phyloP scores from a whole-genome alignment of 2,329 filamentous ascomycete genomes.

The Nothophaeocryptopus gaeumannii region DNA sequence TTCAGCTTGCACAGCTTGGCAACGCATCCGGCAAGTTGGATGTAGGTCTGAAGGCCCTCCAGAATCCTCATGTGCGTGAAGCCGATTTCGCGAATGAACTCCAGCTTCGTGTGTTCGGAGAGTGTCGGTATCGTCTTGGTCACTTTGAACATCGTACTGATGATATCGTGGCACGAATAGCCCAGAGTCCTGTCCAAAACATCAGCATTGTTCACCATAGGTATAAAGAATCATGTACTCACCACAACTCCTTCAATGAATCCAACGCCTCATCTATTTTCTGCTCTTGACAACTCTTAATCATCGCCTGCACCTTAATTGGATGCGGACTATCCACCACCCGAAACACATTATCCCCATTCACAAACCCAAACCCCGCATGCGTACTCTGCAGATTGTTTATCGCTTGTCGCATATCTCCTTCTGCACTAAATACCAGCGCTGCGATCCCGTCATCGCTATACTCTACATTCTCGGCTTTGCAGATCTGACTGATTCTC shows the following conservation, averaged over 20 bases:
- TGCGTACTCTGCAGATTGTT: slow-evolving; percentile 94
- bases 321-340: slow-evolving; percentile 97
- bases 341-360: slow-evolving; percentile 94
- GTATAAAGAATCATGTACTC: background rate
- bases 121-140: slow-evolving; percentile 92
- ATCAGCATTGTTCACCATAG: background rate
- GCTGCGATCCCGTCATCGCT: slow-evolving; percentile 92
- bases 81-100: slow-evolving; percentile 92
- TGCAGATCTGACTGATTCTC: slow-evolving; percentile 84
- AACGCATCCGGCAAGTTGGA: slow-evolving; percentile 90
- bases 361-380: slow-evolving; percentile 95
- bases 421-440: slow-evolving; percentile 95
- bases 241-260: slow-evolving; percentile 84
- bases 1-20: slow-evolving; percentile 91
- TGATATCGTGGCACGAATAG: slow-evolving; percentile 98
- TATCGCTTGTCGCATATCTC: slow-evolving; percentile 98
- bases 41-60: slow-evolving; percentile 92
- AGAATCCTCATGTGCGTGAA: slow-evolving; percentile 99
- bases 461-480: slow-evolving; percentile 85
- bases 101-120: slow-evolving; percentile 90
- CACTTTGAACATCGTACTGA: slow-evolving; percentile 98
- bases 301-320: slow-evolving; percentile 97
- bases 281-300: slow-evolving; percentile 92
- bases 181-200: slow-evolving; percentile 62
- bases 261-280: slow-evolving; percentile 87